Percentiles rank a stretch among this genome's conserved stretches.
These are phyloP conservation scores for Aspergillus carlsbadensis DNA, from an alignment of 495 filamentous ascomycete genomes.

Conservation along the genomic window DNA sequence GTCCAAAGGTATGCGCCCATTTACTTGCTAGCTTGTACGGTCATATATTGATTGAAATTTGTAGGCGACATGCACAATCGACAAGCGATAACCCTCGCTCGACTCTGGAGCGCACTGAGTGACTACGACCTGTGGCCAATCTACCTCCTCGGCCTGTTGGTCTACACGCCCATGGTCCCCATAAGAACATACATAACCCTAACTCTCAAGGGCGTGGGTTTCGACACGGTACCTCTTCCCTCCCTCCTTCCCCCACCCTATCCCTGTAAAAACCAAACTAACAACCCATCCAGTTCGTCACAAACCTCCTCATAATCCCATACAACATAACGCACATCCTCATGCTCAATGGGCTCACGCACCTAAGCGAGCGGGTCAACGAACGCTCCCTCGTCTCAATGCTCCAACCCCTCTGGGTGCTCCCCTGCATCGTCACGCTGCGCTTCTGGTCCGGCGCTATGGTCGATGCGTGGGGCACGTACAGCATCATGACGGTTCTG, in stretches of 20 bases:
- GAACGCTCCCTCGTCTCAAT: constrained; percentile 49
- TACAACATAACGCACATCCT: constrained; percentile 39
- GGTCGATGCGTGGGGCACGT: constrained; percentile 48
- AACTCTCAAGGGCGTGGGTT: constrained; percentile 49
- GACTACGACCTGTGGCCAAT: constrained; percentile 61
- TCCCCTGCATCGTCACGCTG: constrained; percentile 52
- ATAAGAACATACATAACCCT: constrained; percentile 47
- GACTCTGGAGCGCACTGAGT: constrained; percentile 44
- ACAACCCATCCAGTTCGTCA: constrained; percentile 20
- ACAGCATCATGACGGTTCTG: constrained; percentile 47
- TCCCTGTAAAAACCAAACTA: not conserved
- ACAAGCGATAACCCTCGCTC: constrained; percentile 41
- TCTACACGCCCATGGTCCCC: constrained; percentile 49
- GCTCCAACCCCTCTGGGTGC: constrained; percentile 50
- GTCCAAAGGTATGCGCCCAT: constrained; percentile 44
- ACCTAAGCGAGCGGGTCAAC: constrained; percentile 41
- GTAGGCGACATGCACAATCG: constrained; percentile 52
- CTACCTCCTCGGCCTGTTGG: constrained; percentile 51
- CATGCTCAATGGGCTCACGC: constrained; percentile 34
- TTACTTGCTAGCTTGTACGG: not conserved
- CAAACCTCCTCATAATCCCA: constrained; percentile 63
- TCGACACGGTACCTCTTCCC: constrained; percentile 28
- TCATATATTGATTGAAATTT: not conserved
- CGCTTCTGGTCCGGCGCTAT: constrained; percentile 38
- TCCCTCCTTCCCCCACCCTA: not conserved